Base-by-base conservation (phyloP, 805 yeast species). In the Debaryomyces castellii region DNA sequence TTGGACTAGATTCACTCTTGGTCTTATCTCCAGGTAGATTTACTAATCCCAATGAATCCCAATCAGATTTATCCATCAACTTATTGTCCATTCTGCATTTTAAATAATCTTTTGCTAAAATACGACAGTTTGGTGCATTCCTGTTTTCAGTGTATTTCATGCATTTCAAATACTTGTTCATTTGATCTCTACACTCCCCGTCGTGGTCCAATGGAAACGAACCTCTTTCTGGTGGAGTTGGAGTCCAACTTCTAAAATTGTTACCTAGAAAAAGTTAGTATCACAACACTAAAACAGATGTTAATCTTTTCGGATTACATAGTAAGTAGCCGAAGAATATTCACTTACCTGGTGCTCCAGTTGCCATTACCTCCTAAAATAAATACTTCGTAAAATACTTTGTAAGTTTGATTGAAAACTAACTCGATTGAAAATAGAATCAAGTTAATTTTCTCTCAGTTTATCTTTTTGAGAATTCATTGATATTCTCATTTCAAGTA, bases 151-250 rank as follows among this genome's bases (percentile, higher is more conserved):
- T 89, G 25, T 82, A 69, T 59, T 86, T 84, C 66, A 92, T 69
- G 67, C 99, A 92, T 39, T 81, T 69, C 51, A 92, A 69, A 61
- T 92, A 92, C 39, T 78, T 79, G 37, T 75, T 62, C 94, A 91
- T 94, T 47, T 81, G 78, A 18, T 74, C 73, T 18, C 82, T 80
- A 60, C 98, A 92, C 52, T 94, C 98, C 6, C 84, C 85, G 49
- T 66, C 72, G 59, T 92, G 99, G 59, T 92, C 99, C 38, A 92
- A 71, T 0, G 98, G 99, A 65, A 92, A 92, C 0, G 98, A 89
- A 0, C 99, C 99, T 53, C 97, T 73, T 53, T 92, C 96, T 2
- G 99, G 99, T 18, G 99, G 96, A 0, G 92, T 85, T 8, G 97
- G 96, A 11, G 81, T 73, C 73, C 85, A 76, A 35, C 59, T 51